A percentile compares a stretch with the other conserved stretches of the same genome.
phyloP scores from a whole-genome alignment of 176 grass and related monocot genomes.

The Ampelocalamus luodianensis region DNA sequence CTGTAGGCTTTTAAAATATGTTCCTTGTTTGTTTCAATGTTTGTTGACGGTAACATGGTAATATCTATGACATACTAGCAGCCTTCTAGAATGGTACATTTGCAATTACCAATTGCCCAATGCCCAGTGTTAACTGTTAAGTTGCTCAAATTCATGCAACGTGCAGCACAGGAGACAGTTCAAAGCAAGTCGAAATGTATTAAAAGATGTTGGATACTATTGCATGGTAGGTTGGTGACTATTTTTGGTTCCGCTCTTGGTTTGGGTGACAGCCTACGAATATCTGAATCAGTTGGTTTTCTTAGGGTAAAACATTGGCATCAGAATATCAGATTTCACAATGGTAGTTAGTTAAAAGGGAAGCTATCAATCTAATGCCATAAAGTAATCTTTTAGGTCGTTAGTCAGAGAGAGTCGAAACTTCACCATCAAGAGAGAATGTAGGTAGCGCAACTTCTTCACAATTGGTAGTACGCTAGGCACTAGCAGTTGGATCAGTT shows the following conservation, averaged over 20 bases:
- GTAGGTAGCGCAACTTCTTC: conserved; percentile 26
- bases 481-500: neutral
- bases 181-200: neutral
- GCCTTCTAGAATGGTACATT: neutral
- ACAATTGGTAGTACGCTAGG: neutral
- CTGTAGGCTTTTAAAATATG: neutral
- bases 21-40: neutral
- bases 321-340: conserved; percentile 10
- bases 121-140: neutral
- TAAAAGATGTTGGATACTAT: neutral
- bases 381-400: neutral
- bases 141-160: neutral
- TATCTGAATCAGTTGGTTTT: neutral
- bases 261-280: neutral
- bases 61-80: neutral
- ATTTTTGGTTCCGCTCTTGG: neutral
- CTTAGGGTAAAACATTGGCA: neutral
- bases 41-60: neutral
- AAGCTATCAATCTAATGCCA: neutral
- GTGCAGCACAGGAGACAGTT: neutral
- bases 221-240: neutral
- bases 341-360: conserved; percentile 4
- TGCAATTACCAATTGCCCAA: neutral
- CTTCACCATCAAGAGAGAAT: conserved; percentile 20
- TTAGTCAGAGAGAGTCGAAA: neutral